Conservation (phyloP, 441 rosid species). For the Croton setiger region DNA sequence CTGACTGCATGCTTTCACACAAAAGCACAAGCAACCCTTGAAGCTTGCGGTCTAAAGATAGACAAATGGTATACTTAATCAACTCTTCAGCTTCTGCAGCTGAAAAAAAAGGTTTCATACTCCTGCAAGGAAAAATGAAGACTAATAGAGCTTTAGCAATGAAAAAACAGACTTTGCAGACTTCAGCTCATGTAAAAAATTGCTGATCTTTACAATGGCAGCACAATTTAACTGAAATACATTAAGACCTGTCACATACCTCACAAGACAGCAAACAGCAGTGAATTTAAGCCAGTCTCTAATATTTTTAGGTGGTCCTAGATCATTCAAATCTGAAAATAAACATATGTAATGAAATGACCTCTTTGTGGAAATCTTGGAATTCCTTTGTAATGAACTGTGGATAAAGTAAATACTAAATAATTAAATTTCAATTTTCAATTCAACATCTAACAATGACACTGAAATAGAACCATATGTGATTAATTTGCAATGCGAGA, state of each 20-base stretch:
- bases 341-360: slow-evolving; percentile 18
- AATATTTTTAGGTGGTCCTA: slow-evolving; percentile 68
- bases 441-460: background rate
- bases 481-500: too few relatives aligned
- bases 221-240: background rate
- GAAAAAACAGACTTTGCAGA: background rate
- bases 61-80: slow-evolving; percentile 39
- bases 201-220: background rate
- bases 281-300: slow-evolving; percentile 62
- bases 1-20: slow-evolving; percentile 45
- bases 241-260: slow-evolving; percentile 38
- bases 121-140: slow-evolving; percentile 40
- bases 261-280: slow-evolving; percentile 51
- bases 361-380: background rate
- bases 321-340: slow-evolving; percentile 41
- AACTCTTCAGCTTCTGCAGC: slow-evolving; percentile 60
- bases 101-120: slow-evolving; percentile 37
- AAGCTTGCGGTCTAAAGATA: slow-evolving; percentile 63
- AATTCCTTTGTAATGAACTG: background rate
- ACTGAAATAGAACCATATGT: background rate
- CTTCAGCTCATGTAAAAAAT: slow-evolving; percentile 14
- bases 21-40: slow-evolving; percentile 55
- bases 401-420: background rate
- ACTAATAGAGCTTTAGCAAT: slow-evolving; percentile 12
- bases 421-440: too few relatives aligned